Base-by-base conservation (phyloP, 2,329 filamentous ascomycete species). In the Tolypocladium ophioglossoides region DNA sequence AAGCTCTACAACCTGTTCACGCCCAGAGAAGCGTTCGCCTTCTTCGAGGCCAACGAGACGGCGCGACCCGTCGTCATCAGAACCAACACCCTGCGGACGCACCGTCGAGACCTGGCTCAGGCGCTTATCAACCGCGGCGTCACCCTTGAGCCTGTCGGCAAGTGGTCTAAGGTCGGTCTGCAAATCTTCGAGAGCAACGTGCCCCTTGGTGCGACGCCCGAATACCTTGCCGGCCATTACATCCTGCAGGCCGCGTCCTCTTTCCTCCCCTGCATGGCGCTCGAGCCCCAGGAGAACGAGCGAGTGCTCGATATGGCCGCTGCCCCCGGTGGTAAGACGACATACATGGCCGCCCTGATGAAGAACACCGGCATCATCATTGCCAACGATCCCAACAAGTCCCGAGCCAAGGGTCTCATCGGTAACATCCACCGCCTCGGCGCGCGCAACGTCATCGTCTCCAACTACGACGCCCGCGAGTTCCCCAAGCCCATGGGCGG, bases 31-130 rank as follows among this genome's bases (percentile, higher is more conserved):
- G 94, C 94, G 0, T 95, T 97, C 63, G 91, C 91, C 53, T 99
- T 99, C 74, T 97, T 99, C 74, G 94, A 99, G 74, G 92, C 92
- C 64, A 99, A 99, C 83, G 94, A 99, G 74, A 91, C 89, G 32
- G 84, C 91, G 16, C 84, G 94, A 52, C 94, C 94, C 4, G 85
- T 99, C 55, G 94, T 99, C 60, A 95, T 99, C 68, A 86, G 94
- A 66, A 97, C 94, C 58, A 99, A 99, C 73, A 99, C 92, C 10
- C 82, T 99, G 56, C 87, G 90, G 62, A 86, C 83, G 39, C 81
- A 85, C 66, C 78, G 83, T 52, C 75, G 83, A 64, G 91, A 95
- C 58, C 85, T 99, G 20, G 94, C 94, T 11, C 91, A 96, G 70
- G 82, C 91, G 1, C 80, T 96, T 56, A 96, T 96, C 78, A 96